Conservation (phyloP, 352 stramenopile genomes). For the Globisporangium irregulare region DNA sequence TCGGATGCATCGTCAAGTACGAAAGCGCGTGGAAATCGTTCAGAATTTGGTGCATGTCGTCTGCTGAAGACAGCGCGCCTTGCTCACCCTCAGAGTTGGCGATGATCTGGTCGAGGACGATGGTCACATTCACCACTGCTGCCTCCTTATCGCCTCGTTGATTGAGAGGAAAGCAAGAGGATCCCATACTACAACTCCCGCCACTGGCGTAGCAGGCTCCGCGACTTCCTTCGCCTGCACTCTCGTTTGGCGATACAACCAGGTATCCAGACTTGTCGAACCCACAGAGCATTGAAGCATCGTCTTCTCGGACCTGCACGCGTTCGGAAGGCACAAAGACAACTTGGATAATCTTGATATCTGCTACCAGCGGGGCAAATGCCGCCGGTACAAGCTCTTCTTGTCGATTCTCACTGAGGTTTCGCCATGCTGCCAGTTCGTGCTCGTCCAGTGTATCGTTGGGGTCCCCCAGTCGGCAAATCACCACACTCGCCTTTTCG, state of each 20-base stretch:
- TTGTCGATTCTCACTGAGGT: slow-evolving; percentile 28
- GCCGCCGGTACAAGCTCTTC: slow-evolving; percentile 29
- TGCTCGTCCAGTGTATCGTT: slow-evolving; percentile 23
- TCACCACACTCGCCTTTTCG: slow-evolving; percentile 38
- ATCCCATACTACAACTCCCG: slow-evolving; percentile 25
- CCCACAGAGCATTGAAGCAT: slow-evolving; percentile 29
- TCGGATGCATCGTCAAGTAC: slow-evolving; percentile 72
- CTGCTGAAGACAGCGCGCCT: background rate
- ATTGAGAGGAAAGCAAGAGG: slow-evolving; percentile 6
- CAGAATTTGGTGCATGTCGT: slow-evolving; percentile 34
- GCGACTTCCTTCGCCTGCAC: slow-evolving; percentile 28
- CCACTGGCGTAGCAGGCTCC: slow-evolving; percentile 27
- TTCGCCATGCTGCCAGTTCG: slow-evolving; percentile 40
- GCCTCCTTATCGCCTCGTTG: slow-evolving; percentile 21
- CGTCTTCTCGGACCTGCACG: slow-evolving; percentile 46
- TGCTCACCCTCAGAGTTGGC: slow-evolving; percentile 2
- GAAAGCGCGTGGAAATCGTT: slow-evolving; percentile 62
- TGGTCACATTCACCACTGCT: slow-evolving; percentile 32
- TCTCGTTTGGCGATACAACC: slow-evolving; percentile 38
- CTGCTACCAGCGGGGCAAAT: slow-evolving; percentile 35
- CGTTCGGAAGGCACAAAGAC: slow-evolving; percentile 28
- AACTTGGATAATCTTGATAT: slow-evolving; percentile 39
- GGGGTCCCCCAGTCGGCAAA: slow-evolving; percentile 35
- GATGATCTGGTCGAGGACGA: slow-evolving; percentile 27
- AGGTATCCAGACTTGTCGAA: slow-evolving; percentile 33